phyloP scores from a whole-genome alignment of 2,329 filamentous ascomycete species.

The Xylaria sp. region DNA sequence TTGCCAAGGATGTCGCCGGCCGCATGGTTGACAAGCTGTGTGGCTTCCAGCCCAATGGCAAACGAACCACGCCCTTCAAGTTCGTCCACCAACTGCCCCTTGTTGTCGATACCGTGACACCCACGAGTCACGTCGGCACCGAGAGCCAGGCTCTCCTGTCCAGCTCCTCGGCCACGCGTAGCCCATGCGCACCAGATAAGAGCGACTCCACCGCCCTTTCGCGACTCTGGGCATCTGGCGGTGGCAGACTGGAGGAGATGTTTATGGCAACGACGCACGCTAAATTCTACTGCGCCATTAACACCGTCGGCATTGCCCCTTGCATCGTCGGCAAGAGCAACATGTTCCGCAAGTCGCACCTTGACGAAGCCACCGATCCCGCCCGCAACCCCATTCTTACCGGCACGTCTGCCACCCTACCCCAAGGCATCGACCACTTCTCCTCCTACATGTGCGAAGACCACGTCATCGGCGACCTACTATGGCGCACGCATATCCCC shows the following conservation, averaged over 20 bases:
- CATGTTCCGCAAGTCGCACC: conserved; percentile 92
- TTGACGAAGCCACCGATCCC: conserved; percentile 64
- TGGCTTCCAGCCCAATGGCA: conserved; percentile 54
- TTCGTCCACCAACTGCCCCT: conserved; percentile 93
- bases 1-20: conserved; percentile 69
- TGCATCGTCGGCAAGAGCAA: conserved; percentile 96
- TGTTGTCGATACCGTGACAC: conserved; percentile 65
- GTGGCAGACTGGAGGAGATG: conserved; percentile 84
- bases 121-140: conserved; percentile 26
- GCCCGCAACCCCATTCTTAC: conserved; percentile 40
- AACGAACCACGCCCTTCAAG: conserved; percentile 60
- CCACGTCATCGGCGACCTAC: conserved; percentile 84
- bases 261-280: conserved; percentile 92
- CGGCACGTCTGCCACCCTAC: conserved; percentile 37
- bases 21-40: conserved; percentile 85
- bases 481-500: conserved; percentile 68
- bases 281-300: conserved; percentile 98
- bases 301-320: conserved; percentile 82
- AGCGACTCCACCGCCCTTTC: conserved; percentile 27
- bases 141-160: conserved; percentile 33
- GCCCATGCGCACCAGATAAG: conserved; percentile 30
- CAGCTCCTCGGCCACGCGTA: conserved; percentile 31
- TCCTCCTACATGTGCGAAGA: conserved; percentile 97
- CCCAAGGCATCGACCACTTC: conserved; percentile 81
- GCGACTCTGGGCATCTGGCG: conserved; percentile 45